Evolutionary conservation across 2,329 filamentous ascomycete species (phyloP).

Genomic region (Fusarium hainanense): DNA sequence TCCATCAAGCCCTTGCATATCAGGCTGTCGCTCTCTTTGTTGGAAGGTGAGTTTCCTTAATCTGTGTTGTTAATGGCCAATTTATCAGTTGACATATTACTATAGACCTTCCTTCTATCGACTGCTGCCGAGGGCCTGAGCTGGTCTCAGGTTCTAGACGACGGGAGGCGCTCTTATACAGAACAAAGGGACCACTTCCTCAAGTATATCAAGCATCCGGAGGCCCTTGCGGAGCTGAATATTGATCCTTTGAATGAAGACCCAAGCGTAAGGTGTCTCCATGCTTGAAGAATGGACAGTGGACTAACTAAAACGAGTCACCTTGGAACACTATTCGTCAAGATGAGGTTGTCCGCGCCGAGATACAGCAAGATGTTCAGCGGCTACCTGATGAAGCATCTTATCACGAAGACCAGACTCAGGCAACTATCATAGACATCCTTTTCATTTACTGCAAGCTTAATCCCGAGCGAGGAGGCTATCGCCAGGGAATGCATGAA

Average conservation of each 20-base stretch:
- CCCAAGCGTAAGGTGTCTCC: conserved; percentile 57
- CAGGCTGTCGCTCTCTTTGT: conserved; percentile 84
- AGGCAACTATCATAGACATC: conserved; percentile 85
- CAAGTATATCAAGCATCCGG: conserved; percentile 84
- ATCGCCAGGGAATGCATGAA: conserved; percentile 99
- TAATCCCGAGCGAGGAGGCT: conserved; percentile 85
- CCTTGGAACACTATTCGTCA: conserved; percentile 89
- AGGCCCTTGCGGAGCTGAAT: conserved; percentile 76
- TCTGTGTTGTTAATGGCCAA: background rate
- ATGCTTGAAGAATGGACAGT: background rate
- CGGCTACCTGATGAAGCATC: conserved; percentile 91
- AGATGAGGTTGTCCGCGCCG: conserved; percentile 84
- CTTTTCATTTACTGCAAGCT: conserved; percentile 96
- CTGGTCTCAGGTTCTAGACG: conserved; percentile 75
- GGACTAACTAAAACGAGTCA: conserved; percentile 66
- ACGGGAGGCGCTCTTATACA: conserved; percentile 79
- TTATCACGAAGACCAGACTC: conserved; percentile 83
- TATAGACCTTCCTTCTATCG: conserved; percentile 82
- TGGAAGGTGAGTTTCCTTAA: conserved; percentile 77
- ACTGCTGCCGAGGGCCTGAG: conserved; percentile 70
- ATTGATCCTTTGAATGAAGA: conserved; percentile 90
- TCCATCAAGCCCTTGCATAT: conserved; percentile 70
- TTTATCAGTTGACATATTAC: conserved; percentile 16
- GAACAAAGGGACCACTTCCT: conserved; percentile 79
- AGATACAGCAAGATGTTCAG: conserved; percentile 95